These are phyloP conservation scores for Pseudoscleropodium purum DNA, from an alignment of 225 moss, liverwort and hornwort genomes.

Conservation along the genomic window DNA sequence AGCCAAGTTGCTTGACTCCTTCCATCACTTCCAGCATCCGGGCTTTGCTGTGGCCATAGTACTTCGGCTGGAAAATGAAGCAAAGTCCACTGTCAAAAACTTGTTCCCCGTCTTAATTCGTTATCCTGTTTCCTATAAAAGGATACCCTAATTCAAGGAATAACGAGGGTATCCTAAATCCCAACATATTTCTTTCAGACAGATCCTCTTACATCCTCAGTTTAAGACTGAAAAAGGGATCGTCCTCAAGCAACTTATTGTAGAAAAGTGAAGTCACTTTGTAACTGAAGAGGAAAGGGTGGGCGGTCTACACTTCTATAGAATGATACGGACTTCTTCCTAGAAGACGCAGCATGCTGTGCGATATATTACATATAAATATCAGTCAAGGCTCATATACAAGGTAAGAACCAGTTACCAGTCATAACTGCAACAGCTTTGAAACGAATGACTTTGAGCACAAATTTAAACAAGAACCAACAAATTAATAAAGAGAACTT, in stretches of 20 bases:
- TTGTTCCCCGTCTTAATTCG: neutral
- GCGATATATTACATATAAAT: neutral
- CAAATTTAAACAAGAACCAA: neutral
- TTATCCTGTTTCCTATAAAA: neutral
- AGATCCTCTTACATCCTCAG: neutral
- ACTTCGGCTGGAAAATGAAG: slow-evolving; percentile 55
- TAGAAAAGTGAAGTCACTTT: neutral
- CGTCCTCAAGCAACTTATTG: neutral
- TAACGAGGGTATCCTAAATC: neutral
- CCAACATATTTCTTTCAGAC: neutral
- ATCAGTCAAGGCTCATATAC: neutral
- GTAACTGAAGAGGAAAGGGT: neutral
- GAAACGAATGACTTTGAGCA: neutral
- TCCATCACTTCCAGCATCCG: slow-evolving; percentile 70
- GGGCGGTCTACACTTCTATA: neutral
- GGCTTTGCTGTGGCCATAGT: slow-evolving; percentile 56
- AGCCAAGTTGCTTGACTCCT: slow-evolving; percentile 54
- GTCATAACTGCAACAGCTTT: neutral
- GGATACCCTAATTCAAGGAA: neutral
- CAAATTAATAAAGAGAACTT: neutral
- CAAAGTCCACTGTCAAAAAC: neutral
- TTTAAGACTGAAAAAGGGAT: neutral
- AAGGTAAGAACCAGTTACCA: neutral
- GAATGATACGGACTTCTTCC: neutral
- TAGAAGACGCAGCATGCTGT: neutral